Percentiles rank a stretch among this genome's conserved stretches.
Conservation (phyloP, 495 filamentous ascomycete genomes). For the Astrothelium macrocarpum region DNA sequence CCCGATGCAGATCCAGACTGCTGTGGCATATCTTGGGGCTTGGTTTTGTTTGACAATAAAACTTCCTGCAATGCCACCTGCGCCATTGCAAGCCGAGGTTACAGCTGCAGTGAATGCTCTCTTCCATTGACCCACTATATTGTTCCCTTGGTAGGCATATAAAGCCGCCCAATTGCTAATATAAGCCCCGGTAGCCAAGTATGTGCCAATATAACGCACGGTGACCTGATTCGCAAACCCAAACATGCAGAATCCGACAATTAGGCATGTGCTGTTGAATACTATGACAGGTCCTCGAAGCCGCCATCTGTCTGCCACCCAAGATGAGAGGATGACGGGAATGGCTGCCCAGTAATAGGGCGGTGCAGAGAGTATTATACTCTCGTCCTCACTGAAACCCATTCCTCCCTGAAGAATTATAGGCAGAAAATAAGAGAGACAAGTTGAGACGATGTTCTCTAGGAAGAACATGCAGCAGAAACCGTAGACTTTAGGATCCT, state of each 20-base stretch:
- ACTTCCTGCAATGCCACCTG: slow-evolving; percentile 66
- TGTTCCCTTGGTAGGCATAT: slow-evolving; percentile 63
- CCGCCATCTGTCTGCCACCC: slow-evolving; percentile 54
- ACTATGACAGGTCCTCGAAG: slow-evolving; percentile 58
- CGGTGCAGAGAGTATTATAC: slow-evolving; percentile 64
- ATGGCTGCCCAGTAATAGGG: slow-evolving; percentile 70
- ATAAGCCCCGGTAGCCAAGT: slow-evolving; percentile 68
- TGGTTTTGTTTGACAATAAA: slow-evolving; percentile 62
- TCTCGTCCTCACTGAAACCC: slow-evolving; percentile 55
- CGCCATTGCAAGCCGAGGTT: slow-evolving; percentile 60
- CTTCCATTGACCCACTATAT: slow-evolving; percentile 69
- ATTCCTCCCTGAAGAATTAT: slow-evolving; percentile 64
- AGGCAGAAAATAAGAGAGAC: slow-evolving; percentile 55
- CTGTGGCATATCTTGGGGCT: slow-evolving; percentile 59
- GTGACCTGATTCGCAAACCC: slow-evolving; percentile 59
- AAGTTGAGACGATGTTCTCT: slow-evolving; percentile 60
- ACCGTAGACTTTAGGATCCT: slow-evolving; percentile 62
- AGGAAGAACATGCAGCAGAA: slow-evolving; percentile 67
- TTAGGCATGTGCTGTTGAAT: slow-evolving; percentile 65
- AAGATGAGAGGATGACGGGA: slow-evolving; percentile 59
- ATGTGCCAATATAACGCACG: slow-evolving; percentile 64
- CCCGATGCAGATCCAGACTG: slow-evolving; percentile 64
- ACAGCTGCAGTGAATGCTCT: slow-evolving; percentile 59
- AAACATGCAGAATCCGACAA: slow-evolving; percentile 63
- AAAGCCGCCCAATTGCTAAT: slow-evolving; percentile 73